phyloP scores from a whole-genome alignment of 495 filamentous ascomycete species.

The Tetracladium setigerum region DNA sequence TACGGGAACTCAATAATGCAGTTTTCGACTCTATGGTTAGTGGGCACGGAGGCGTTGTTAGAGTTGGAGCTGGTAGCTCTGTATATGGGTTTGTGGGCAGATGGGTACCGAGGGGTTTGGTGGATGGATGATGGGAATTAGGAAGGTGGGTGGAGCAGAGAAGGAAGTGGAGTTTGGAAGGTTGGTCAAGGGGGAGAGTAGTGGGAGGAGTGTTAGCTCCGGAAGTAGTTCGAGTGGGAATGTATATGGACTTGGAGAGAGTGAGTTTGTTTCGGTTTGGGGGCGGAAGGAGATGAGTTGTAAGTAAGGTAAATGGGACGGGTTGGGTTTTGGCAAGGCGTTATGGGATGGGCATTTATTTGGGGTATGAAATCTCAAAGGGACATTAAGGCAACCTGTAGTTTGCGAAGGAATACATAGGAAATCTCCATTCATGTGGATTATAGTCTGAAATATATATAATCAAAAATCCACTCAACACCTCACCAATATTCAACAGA shows the following conservation, averaged over 20 bases:
- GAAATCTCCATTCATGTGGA: constrained; percentile 11
- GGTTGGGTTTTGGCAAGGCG: background rate
- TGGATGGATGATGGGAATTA: constrained; percentile 81
- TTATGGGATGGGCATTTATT: background rate
- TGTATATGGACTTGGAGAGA: constrained; percentile 13
- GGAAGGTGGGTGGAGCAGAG: constrained; percentile 32
- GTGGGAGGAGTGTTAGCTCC: constrained; percentile 19
- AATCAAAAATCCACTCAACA: too few species aligned
- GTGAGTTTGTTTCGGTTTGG: constrained; percentile 33
- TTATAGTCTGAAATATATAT: too few species aligned
- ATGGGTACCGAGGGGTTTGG: constrained; percentile 70
- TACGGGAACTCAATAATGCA: constrained; percentile 71
- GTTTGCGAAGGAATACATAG: background rate
- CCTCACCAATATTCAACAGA: too few species aligned
- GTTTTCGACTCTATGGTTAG: constrained; percentile 76
- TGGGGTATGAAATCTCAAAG: background rate
- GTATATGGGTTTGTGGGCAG: constrained; percentile 81
- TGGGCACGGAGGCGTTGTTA: constrained; percentile 43
- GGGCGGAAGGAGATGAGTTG: constrained; percentile 15
- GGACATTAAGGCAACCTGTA: background rate
- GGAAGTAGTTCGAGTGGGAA: constrained; percentile 17
- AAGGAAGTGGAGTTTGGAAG: constrained; percentile 25
- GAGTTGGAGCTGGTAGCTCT: constrained; percentile 73
- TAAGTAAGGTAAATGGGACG: too few species aligned
- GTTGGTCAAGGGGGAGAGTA: constrained; percentile 25